Evolutionary conservation across 2,329 filamentous ascomycete genomes (phyloP).

Genomic region (Diaporthe humulicola): DNA sequence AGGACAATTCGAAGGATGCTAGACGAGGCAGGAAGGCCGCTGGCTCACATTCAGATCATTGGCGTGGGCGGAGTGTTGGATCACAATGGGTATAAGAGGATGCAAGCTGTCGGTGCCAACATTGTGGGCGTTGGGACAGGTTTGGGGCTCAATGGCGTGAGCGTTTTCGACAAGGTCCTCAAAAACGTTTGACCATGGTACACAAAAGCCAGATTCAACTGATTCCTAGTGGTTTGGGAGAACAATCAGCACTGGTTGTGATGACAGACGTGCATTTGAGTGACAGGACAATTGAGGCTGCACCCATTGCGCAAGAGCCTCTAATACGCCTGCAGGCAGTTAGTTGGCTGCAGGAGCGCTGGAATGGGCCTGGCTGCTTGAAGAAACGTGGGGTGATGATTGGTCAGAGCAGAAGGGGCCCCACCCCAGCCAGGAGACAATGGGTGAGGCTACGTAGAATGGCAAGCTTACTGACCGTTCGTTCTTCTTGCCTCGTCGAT

Average conservation of each 20-base stretch:
- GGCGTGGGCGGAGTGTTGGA: conserved; percentile 82
- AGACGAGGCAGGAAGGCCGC: conserved; percentile 56
- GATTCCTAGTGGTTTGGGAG: neutral
- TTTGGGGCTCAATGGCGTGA: conserved; percentile 72
- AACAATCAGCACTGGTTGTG: neutral
- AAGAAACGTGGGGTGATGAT: conserved; percentile 4
- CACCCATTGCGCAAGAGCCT: neutral
- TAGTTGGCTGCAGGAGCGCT: neutral
- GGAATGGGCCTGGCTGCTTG: neutral
- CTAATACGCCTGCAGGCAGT: neutral
- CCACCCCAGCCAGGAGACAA: conserved; percentile 33
- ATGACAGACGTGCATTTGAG: neutral
- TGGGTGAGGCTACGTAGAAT: conserved; percentile 30
- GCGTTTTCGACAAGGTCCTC: conserved; percentile 72
- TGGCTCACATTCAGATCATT: conserved; percentile 73
- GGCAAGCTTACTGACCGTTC: conserved; percentile 1
- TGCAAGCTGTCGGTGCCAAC: conserved; percentile 74
- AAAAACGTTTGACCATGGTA: conserved; percentile 24
- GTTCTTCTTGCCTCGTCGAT: conserved; percentile 18
- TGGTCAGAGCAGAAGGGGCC: conserved; percentile 6
- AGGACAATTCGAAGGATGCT: conserved; percentile 73
- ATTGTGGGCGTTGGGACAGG: conserved; percentile 79
- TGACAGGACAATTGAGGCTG: neutral
- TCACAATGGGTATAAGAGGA: conserved; percentile 71
- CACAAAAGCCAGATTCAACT: neutral